Evolutionary conservation across 768 basidiomycete species (phyloP).

Genomic region (Lanmaoa pseudosensibilis): DNA sequence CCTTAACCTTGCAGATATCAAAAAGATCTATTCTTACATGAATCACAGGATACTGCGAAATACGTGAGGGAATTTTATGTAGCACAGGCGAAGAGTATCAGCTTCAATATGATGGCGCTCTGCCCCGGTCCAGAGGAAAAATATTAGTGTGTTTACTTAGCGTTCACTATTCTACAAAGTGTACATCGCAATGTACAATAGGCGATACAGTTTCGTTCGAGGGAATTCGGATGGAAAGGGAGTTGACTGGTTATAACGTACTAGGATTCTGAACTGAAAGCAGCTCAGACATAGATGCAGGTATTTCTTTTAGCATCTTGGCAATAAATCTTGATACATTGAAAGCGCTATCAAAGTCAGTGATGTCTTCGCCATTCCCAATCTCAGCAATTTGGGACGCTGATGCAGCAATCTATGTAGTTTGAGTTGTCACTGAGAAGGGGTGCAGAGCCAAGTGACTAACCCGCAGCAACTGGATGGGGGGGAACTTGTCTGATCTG

Average conservation of each 20-base stretch:
- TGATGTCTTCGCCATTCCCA: constrained; percentile 35
- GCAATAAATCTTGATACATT: constrained; percentile 34
- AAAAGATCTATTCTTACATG: not conserved
- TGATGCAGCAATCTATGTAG: constrained; percentile 30
- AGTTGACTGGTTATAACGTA: not conserved
- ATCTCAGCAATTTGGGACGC: constrained; percentile 35
- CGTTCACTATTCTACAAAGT: constrained; percentile 6
- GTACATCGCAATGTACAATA: constrained; percentile 3
- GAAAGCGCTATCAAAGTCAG: constrained; percentile 31
- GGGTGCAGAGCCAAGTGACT: not conserved
- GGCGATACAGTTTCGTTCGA: not conserved
- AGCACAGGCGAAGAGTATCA: constrained; percentile 36
- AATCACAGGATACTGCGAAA: constrained; percentile 44
- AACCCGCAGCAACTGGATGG: constrained; percentile 38
- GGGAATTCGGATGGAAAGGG: not conserved
- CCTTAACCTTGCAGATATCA: not conserved
- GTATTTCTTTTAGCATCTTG: constrained; percentile 32
- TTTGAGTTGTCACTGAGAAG: not conserved
- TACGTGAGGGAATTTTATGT: constrained; percentile 47
- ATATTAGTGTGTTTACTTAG: constrained; percentile 8
- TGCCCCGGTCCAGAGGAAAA: constrained; percentile 29
- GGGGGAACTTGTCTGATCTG: constrained; percentile 34
- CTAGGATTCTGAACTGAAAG: constrained; percentile 17
- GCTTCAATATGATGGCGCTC: constrained; percentile 51
- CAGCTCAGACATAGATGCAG: constrained; percentile 32